These are phyloP conservation scores for Meyerozyma guilliermondii DNA, from an alignment of 1,139 yeast species.

Conservation along the genomic window DNA sequence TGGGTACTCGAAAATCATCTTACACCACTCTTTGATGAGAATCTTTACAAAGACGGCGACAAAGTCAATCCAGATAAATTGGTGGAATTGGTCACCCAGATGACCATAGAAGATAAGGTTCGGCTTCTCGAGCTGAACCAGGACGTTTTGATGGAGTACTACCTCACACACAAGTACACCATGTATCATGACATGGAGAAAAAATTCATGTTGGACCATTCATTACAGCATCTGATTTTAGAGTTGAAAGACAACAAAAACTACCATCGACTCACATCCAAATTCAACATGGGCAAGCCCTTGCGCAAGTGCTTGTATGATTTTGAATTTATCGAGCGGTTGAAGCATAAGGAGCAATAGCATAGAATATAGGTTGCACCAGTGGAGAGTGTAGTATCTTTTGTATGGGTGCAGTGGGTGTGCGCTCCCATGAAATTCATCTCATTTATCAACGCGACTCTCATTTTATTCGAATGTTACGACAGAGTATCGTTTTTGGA, in stretches of 20 bases:
- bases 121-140: slow-evolving; percentile 8
- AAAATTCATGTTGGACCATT: slow-evolving; percentile 17
- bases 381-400: too few relatives aligned
- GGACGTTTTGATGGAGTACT: slow-evolving; percentile 9
- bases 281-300: slow-evolving; percentile 24
- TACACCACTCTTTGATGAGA: slow-evolving; percentile 9
- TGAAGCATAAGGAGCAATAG: slow-evolving; percentile 7
- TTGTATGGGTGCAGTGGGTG: not conserved
- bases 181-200: slow-evolving; percentile 10
- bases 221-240: slow-evolving; percentile 15
- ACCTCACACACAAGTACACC: slow-evolving; percentile 9
- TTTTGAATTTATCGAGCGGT: slow-evolving; percentile 22
- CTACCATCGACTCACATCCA: slow-evolving; percentile 19
- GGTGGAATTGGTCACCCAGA: slow-evolving; percentile 10
- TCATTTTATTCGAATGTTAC: not conserved
- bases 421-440: too few relatives aligned
- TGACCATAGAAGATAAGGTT: slow-evolving; percentile 9
- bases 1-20: slow-evolving; percentile 26
- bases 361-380: not conserved
- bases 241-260: slow-evolving; percentile 15
- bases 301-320: slow-evolving; percentile 27
- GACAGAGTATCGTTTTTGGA: not conserved
- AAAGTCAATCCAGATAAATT: slow-evolving; percentile 12
- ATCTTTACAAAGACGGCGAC: slow-evolving; percentile 10
- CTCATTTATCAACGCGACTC: too few relatives aligned